Percentiles rank a stretch among this genome's conserved stretches.
These are phyloP conservation scores for Haematococcus lacustris DNA, from an alignment of 139 green algal species.

Conservation along the genomic window DNA sequence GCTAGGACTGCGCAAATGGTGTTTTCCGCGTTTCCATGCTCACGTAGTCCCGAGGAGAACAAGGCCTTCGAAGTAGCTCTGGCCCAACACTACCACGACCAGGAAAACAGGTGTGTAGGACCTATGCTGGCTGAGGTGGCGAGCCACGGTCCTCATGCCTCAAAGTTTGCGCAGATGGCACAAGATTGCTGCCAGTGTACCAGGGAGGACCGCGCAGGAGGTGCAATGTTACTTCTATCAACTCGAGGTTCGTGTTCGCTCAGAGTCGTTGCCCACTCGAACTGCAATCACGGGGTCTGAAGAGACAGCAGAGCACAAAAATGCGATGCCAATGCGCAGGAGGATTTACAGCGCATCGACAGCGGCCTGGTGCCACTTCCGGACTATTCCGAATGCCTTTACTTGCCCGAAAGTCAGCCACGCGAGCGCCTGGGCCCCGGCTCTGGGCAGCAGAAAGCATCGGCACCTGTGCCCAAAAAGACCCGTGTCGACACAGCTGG, in stretches of 20 bases:
- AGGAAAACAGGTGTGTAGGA: neutral
- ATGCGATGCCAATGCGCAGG: neutral
- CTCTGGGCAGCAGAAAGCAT: neutral
- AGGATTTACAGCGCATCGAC: neutral
- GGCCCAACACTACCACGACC: neutral
- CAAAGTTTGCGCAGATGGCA: neutral
- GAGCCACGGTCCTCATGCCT: neutral
- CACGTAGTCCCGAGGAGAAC: neutral
- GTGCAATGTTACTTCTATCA: neutral
- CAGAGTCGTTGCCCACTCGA: neutral
- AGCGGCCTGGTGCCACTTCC: neutral
- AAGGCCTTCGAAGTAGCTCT: neutral
- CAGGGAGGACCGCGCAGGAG: neutral
- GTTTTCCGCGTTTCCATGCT: too few relatives aligned
- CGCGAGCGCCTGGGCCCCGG: neutral
- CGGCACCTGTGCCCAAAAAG: neutral
- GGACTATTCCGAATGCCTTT: too few relatives aligned
- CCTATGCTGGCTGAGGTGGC: neutral
- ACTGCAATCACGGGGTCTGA: neutral
- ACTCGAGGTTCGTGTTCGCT: neutral
- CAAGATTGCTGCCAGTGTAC: neutral
- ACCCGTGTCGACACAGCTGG: neutral
- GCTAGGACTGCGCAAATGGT: too few relatives aligned
- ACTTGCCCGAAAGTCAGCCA: too few relatives aligned
- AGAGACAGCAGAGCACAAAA: neutral